Percentiles rank a stretch among this genome's conserved stretches.
These are phyloP conservation scores for Coprinellus aureogranulatus DNA, from an alignment of 768 basidiomycete species.

Conservation along the genomic window DNA sequence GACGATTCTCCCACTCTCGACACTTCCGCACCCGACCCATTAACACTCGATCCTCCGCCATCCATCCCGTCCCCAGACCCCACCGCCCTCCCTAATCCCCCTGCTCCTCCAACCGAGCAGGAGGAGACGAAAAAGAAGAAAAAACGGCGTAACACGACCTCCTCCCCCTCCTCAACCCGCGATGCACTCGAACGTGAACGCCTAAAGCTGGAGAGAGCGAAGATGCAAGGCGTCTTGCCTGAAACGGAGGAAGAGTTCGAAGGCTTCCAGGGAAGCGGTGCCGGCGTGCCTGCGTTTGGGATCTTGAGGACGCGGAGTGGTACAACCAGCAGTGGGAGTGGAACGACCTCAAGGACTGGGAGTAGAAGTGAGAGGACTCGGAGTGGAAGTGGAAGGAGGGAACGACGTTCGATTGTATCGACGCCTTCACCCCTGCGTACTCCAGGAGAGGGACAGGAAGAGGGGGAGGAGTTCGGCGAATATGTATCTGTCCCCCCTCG, in stretches of 20 bases:
- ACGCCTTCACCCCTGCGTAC: no score
- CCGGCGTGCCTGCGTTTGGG: not conserved
- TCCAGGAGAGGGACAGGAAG: not conserved
- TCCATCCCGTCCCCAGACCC: no score
- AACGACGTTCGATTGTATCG: not conserved
- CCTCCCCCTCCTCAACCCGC: no score
- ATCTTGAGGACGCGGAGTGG: slow-evolving; percentile 14
- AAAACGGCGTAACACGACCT: no score
- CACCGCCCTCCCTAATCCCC: slow-evolving; percentile 26
- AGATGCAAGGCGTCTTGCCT: slow-evolving; percentile 17
- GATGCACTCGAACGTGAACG: slow-evolving; percentile 30
- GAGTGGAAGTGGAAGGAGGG: not conserved
- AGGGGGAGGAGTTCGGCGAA: not conserved
- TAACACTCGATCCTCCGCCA: no score
- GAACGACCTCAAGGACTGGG: slow-evolving; percentile 5
- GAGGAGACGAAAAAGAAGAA: slow-evolving; percentile 49
- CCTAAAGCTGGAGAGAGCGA: slow-evolving; percentile 7
- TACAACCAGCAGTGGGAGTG: no score
- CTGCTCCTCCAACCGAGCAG: slow-evolving; percentile 25
- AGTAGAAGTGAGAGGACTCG: not conserved
- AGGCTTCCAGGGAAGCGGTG: slow-evolving; percentile 61
- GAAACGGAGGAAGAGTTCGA: slow-evolving; percentile 49
- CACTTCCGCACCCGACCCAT: no score
- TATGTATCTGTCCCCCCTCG: not conserved
- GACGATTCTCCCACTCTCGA: no score